Evolutionary conservation across 2,329 filamentous ascomycete species (phyloP).

Genomic region (Penicillium sp.): DNA sequence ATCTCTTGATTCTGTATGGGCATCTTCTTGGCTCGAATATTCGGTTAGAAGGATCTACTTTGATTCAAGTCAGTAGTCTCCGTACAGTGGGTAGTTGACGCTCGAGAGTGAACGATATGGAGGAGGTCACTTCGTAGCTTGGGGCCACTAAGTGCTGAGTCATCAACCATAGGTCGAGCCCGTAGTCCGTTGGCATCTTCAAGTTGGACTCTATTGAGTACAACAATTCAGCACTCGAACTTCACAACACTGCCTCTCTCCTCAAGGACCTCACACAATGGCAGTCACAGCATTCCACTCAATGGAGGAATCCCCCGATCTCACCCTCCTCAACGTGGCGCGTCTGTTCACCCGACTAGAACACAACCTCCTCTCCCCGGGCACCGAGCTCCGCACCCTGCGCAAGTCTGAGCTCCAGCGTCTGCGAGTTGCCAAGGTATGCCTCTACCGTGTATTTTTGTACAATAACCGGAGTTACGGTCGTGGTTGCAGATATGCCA

Average conservation of each 20-base stretch:
- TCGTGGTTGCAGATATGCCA: neutral
- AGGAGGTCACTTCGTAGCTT: too few relatives aligned
- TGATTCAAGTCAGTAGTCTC: neutral
- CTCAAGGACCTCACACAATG: conserved; percentile 12
- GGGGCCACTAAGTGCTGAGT: conserved; percentile 5
- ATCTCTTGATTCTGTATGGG: too few relatives aligned
- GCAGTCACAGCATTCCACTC: conserved; percentile 21
- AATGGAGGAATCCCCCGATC: conserved; percentile 27
- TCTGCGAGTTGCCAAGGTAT: conserved; percentile 44
- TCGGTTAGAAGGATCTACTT: neutral
- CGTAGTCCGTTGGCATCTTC: conserved; percentile 13
- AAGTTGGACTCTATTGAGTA: neutral
- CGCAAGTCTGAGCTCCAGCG: conserved; percentile 46
- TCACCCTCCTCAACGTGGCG: conserved; percentile 42
- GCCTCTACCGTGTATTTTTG: neutral
- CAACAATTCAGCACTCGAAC: neutral
- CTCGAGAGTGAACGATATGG: too few relatives aligned
- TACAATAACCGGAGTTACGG: neutral
- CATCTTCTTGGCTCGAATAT: neutral
- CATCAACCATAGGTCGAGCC: conserved; percentile 8
- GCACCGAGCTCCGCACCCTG: conserved; percentile 40
- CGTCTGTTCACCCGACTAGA: conserved; percentile 48
- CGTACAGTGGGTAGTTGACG: neutral
- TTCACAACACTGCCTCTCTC: neutral
- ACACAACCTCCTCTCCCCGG: conserved; percentile 45